These are phyloP conservation scores for Alternaria alternata DNA, from an alignment of 2,329 filamentous ascomycete species.

Conservation along the genomic window DNA sequence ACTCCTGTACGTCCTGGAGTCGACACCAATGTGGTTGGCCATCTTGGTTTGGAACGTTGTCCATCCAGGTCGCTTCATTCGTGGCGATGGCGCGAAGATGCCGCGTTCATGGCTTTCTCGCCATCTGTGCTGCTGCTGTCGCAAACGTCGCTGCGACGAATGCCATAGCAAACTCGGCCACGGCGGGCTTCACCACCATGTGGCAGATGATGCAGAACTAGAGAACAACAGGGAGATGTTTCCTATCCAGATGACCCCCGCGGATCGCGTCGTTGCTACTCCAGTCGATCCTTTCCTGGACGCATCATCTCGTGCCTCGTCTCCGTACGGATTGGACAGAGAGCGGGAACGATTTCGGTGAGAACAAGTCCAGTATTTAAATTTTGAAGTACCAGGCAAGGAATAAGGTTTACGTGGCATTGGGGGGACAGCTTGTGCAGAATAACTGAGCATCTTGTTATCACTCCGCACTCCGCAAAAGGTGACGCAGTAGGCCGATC, in stretches of 20 bases:
- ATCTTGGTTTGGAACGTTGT: conserved; percentile 29
- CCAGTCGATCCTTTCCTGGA: conserved; percentile 9
- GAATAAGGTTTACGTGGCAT: no score
- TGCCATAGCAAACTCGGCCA: conserved; percentile 26
- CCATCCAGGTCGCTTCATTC: conserved; percentile 23
- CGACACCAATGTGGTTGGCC: conserved; percentile 62
- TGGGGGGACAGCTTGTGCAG: no score
- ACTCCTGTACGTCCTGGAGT: conserved; percentile 63
- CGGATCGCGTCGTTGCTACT: conserved; percentile 7
- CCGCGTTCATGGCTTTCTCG: conserved; percentile 29
- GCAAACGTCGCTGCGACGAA: conserved; percentile 25
- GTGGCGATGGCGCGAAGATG: conserved; percentile 25
- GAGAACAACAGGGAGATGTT: conserved; percentile 18
- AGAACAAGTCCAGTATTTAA: no score
- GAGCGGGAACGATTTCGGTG: no score
- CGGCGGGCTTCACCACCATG: conserved; percentile 14
- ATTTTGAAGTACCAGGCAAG: no score
- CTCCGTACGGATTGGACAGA: not conserved
- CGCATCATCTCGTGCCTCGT: conserved; percentile 7
- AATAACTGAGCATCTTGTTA: no score
- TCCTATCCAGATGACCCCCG: not conserved
- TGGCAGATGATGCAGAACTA: conserved; percentile 9
- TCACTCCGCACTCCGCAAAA: no score
- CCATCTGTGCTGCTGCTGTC: conserved; percentile 26
- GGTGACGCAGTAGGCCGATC: no score